A percentile compares a stretch with the other conserved stretches of the same genome.
These are phyloP conservation scores for Cudoniella acicularis DNA, from an alignment of 495 filamentous ascomycete genomes.

Conservation along the genomic window DNA sequence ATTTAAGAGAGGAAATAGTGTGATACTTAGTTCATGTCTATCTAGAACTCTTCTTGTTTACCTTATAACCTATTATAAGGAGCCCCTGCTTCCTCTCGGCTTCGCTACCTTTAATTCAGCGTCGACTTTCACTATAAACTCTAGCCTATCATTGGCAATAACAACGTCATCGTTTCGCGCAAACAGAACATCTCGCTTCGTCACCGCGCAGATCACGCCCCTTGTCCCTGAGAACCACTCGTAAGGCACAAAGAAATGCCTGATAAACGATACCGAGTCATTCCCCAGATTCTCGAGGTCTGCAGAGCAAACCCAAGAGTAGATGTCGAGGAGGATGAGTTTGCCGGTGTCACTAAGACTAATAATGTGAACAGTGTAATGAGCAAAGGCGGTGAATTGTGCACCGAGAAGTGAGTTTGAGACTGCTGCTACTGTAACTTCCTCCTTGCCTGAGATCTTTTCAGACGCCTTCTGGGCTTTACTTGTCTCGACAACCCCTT, in stretches of 20 bases:
- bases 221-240: slow-evolving; percentile 26
- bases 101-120: too few species aligned
- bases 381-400: slow-evolving; percentile 14
- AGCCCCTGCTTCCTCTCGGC: too few species aligned
- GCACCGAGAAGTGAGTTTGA: slow-evolving; percentile 3
- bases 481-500: background rate
- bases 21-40: too few species aligned
- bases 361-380: slow-evolving; percentile 23
- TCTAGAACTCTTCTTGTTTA: too few species aligned
- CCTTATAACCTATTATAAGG: too few species aligned
- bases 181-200: slow-evolving; percentile 20
- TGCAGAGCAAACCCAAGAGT: slow-evolving; percentile 29
- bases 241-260: slow-evolving; percentile 27
- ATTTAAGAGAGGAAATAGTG: too few species aligned
- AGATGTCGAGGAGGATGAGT: slow-evolving; percentile 29
- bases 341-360: slow-evolving; percentile 17
- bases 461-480: background rate
- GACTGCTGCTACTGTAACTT: background rate
- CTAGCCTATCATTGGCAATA: slow-evolving; percentile 18
- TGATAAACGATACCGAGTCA: slow-evolving; percentile 1
- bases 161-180: slow-evolving; percentile 19
- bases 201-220: slow-evolving; percentile 12
- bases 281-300: slow-evolving; percentile 13
- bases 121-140: too few species aligned
- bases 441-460: background rate